phyloP scores from a whole-genome alignment of 306 rosid genomes.

The Betula pendula region DNA sequence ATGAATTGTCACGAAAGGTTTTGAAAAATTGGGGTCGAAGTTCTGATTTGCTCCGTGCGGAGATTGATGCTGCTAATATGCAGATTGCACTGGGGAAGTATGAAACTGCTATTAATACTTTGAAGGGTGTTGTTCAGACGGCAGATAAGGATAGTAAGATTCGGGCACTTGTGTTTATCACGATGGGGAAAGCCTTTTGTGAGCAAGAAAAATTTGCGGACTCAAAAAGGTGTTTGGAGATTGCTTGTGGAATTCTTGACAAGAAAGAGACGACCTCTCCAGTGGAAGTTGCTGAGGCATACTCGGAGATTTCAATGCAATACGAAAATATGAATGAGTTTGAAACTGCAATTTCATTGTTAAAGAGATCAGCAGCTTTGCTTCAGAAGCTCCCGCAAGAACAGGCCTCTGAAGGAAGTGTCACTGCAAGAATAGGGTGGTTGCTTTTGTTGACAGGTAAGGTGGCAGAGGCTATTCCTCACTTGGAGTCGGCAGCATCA shows the following conservation, averaged over 20 bases:
- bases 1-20: constrained; percentile 65
- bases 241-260: constrained; percentile 77
- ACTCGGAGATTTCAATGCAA: constrained; percentile 82
- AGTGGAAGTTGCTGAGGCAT: constrained; percentile 81
- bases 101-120: constrained; percentile 72
- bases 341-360: constrained; percentile 79
- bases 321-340: constrained; percentile 90
- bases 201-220: constrained; percentile 70
- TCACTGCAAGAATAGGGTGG: constrained; percentile 93
- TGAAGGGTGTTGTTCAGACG: constrained; percentile 59
- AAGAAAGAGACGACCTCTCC: constrained; percentile 62
- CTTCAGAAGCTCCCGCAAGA: constrained; percentile 90
- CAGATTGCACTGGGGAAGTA: constrained; percentile 78
- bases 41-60: constrained; percentile 71
- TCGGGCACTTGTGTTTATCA: constrained; percentile 71
- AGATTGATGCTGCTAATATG: constrained; percentile 90
- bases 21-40: constrained; percentile 82
- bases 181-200: constrained; percentile 86
- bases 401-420: constrained; percentile 88
- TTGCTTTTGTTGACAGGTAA: constrained; percentile 78
- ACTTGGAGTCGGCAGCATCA: constrained; percentile 88
- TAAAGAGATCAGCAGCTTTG: constrained; percentile 68
- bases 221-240: constrained; percentile 69
- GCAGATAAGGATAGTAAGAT: constrained; percentile 74
- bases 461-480: constrained; percentile 85